Conservation (phyloP, 306 rosid genomes). For the Quercus cerris region DNA sequence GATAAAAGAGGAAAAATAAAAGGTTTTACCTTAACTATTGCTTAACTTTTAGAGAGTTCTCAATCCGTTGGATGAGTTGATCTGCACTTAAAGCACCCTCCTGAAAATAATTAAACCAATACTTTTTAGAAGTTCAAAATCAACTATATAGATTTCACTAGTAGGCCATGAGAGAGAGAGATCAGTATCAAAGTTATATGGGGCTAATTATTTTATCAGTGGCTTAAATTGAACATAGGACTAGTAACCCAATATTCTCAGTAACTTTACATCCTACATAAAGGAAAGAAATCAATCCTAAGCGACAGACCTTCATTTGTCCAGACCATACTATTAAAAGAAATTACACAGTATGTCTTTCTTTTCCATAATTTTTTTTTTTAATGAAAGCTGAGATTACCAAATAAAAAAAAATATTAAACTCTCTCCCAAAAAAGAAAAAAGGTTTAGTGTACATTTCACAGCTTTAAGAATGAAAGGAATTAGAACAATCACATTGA, state of each 20-base stretch:
- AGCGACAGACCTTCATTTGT: not conserved
- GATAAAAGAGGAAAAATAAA: not conserved
- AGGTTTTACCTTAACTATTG: slow-evolving; percentile 48
- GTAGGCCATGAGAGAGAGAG: not conserved
- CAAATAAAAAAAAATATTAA: not conserved
- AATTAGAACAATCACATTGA: no score
- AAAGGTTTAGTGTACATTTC: not conserved
- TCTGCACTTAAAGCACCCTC: slow-evolving; percentile 84
- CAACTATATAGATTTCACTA: not conserved
- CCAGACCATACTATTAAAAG: not conserved
- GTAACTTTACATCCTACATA: not conserved
- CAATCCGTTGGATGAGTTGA: slow-evolving; percentile 73
- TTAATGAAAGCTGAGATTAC: not conserved
- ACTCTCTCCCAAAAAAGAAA: not conserved
- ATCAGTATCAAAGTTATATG: not conserved
- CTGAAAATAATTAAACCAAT: slow-evolving; percentile 36
- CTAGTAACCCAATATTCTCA: not conserved
- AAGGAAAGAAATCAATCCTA: not conserved
- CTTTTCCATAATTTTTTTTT: no score
- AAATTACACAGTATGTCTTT: not conserved
- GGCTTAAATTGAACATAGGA: not conserved
- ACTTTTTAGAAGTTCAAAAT: not conserved
- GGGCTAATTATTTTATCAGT: not conserved
- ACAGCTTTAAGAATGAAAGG: not conserved
- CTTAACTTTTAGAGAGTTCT: slow-evolving; percentile 58